phyloP scores from a whole-genome alignment of 495 filamentous ascomycete genomes.

The Talaromyces wortmannii region DNA sequence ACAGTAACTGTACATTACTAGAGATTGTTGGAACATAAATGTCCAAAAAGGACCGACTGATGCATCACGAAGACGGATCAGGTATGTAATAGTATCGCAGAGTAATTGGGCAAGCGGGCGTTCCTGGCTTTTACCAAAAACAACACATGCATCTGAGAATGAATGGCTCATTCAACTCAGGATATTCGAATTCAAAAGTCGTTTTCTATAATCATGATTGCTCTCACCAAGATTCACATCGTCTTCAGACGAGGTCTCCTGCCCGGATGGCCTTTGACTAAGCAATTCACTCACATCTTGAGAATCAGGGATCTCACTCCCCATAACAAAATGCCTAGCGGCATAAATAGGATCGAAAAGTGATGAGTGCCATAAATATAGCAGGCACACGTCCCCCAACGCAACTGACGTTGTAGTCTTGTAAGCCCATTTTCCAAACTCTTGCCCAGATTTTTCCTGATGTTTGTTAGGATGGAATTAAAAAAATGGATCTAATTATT shows the following conservation, averaged over 20 bases:
- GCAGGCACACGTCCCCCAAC: too few species aligned
- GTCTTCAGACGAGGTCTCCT: neutral
- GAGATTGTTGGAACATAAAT: neutral
- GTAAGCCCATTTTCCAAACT: too few species aligned
- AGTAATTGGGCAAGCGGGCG: neutral
- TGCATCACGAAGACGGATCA: neutral
- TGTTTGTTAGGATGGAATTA: too few species aligned
- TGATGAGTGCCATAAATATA: too few species aligned
- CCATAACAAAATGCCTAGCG: neutral
- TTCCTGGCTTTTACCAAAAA: neutral
- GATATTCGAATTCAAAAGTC: neutral
- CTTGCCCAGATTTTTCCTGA: too few species aligned
- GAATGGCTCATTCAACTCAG: neutral
- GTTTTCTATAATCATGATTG: neutral
- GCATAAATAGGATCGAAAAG: too few species aligned
- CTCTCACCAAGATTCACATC: neutral
- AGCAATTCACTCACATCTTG: neutral
- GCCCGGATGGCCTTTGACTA: neutral
- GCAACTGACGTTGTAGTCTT: too few species aligned
- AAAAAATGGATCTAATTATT: too few species aligned
- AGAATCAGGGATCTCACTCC: neutral
- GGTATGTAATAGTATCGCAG: neutral
- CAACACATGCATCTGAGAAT: neutral
- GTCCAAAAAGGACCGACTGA: neutral
- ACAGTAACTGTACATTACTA: neutral